Conservation (phyloP, 176 grass and related monocot genomes). For the Avena eriantha region DNA sequence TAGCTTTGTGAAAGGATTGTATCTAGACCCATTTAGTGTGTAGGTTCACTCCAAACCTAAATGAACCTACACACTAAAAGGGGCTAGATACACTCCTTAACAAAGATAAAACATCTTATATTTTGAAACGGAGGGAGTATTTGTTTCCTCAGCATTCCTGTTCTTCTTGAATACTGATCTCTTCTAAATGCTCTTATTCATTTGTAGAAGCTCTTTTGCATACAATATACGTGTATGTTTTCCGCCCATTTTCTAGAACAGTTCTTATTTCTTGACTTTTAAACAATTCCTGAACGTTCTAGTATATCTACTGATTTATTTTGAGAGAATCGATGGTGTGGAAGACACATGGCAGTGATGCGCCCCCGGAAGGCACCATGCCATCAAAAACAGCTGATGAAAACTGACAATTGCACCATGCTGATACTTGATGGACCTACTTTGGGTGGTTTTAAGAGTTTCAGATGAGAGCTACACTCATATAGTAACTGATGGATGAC, state of each 20-base stretch:
- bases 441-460: background rate
- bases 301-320: background rate
- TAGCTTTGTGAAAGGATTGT: no score
- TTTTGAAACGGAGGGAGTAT: background rate
- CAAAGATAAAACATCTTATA: no score
- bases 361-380: background rate
- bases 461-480: background rate
- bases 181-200: background rate
- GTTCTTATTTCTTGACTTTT: background rate
- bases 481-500: conserved; percentile 1
- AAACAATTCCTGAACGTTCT: background rate
- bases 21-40: no score
- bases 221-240: no score
- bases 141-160: background rate
- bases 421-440: background rate
- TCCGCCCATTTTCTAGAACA: background rate
- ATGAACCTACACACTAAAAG: no score
- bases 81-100: no score
- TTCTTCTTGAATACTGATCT: background rate
- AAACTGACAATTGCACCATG: background rate
- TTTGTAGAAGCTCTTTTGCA: background rate
- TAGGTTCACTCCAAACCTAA: no score
- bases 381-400: background rate
- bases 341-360: background rate
- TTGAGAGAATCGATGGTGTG: background rate